These are phyloP conservation scores for Chionographis japonica DNA, from an alignment of 106 monocot genomes.

Conservation along the genomic window DNA sequence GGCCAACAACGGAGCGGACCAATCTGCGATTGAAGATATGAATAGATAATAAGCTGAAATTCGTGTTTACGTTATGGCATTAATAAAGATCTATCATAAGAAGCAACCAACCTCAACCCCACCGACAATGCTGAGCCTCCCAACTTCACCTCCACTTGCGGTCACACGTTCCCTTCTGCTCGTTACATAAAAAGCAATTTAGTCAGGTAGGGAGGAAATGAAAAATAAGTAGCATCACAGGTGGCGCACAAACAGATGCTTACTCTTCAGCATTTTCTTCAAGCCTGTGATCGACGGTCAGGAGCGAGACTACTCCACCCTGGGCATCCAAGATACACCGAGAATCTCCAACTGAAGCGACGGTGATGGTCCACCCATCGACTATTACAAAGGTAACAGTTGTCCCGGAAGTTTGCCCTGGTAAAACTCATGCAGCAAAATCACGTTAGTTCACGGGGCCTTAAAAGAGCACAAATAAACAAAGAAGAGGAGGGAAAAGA, in stretches of 20 bases:
- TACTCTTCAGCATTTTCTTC: slow-evolving; percentile 96
- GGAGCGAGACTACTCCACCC: slow-evolving; percentile 59
- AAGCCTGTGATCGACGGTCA: slow-evolving; percentile 87
- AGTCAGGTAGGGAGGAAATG: not conserved
- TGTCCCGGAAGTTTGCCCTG: slow-evolving; percentile 86
- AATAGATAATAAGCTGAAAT: not conserved
- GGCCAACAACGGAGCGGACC: slow-evolving; percentile 73
- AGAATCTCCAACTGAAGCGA: slow-evolving; percentile 89
- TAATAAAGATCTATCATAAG: not conserved
- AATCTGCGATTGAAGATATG: slow-evolving; percentile 7
- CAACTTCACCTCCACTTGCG: slow-evolving; percentile 75
- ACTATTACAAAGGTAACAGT: slow-evolving; percentile 91
- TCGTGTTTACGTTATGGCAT: no score
- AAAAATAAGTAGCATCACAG: not conserved
- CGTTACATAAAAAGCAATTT: slow-evolving; percentile 1
- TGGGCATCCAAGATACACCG: slow-evolving; percentile 83
- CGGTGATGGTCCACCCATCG: slow-evolving; percentile 88
- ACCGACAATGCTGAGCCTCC: slow-evolving; percentile 70
- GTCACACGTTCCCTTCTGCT: slow-evolving; percentile 69
- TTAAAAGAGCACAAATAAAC: not conserved
- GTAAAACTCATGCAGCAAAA: slow-evolving; percentile 7
- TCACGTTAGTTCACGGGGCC: no score
- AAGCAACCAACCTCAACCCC: slow-evolving; percentile 55
- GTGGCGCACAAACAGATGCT: not conserved
- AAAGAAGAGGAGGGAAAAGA: not conserved